A percentile compares a stretch with the other conserved stretches of the same genome.
Conservation (phyloP, 108 stramenopile genomes). For the Aureococcus anophagefferens region DNA sequence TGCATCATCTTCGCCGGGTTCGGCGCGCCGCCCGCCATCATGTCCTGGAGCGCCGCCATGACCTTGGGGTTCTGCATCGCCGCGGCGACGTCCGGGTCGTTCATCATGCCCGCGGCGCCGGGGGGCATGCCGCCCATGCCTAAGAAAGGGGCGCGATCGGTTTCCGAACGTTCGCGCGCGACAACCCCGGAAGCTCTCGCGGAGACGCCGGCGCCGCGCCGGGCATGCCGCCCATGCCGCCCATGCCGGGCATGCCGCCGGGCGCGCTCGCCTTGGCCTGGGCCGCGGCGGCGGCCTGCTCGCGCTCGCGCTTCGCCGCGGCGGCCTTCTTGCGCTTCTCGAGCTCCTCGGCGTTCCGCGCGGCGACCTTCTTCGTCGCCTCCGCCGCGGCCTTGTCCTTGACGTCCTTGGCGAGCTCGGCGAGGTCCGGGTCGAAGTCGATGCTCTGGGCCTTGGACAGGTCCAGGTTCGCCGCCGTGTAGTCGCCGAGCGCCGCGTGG, state of each 20-base stretch:
- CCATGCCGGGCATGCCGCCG: slow-evolving; percentile 43
- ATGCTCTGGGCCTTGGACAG: slow-evolving; percentile 61
- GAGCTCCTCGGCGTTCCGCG: slow-evolving; percentile 12
- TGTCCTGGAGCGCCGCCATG: slow-evolving; percentile 56
- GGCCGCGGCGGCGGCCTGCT: slow-evolving; percentile 24
- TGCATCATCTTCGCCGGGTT: slow-evolving; percentile 72
- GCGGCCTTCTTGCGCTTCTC: slow-evolving; percentile 18
- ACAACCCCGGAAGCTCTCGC: background rate
- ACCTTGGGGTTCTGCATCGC: slow-evolving; percentile 77
- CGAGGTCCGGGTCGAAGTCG: slow-evolving; percentile 75
- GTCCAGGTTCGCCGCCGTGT: slow-evolving; percentile 29
- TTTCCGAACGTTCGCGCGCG: background rate
- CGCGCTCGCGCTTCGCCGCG: slow-evolving; percentile 17
- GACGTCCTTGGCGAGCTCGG: slow-evolving; percentile 53
- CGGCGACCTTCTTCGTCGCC: background rate
- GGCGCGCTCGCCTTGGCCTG: slow-evolving; percentile 7
- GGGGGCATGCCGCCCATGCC: slow-evolving; percentile 13
- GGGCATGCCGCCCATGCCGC: slow-evolving; percentile 25
- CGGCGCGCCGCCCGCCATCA: slow-evolving; percentile 62
- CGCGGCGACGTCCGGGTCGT: slow-evolving; percentile 58
- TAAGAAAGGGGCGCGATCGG: background rate
- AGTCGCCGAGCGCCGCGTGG: slow-evolving; percentile 33
- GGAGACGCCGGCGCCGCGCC: background rate
- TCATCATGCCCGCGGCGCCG: slow-evolving; percentile 63
- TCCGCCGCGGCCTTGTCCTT: slow-evolving; percentile 45